These are phyloP conservation scores for Papiliotrema terrestris DNA, from an alignment of 1,284 basidiomycete species.

Conservation along the genomic window DNA sequence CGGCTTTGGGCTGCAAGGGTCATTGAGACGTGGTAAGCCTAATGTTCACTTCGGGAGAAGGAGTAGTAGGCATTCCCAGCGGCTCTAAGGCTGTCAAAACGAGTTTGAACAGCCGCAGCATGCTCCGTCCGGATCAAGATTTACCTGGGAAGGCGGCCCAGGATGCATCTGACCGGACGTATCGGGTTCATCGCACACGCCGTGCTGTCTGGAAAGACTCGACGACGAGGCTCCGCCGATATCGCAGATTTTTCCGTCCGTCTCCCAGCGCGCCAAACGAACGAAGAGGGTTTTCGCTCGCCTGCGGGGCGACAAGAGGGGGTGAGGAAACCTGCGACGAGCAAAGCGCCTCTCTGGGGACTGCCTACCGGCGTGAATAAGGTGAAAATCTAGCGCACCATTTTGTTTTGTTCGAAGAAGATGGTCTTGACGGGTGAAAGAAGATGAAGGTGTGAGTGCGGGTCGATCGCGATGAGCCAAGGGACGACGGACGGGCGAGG, in stretches of 20 bases:
- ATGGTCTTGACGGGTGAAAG: slow-evolving; percentile 19
- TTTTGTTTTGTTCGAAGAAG: slow-evolving; percentile 23
- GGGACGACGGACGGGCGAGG: slow-evolving; percentile 3
- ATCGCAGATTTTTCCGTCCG: too few species aligned
- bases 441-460: slow-evolving; percentile 1
- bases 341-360: slow-evolving; percentile 10
- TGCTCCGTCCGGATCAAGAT: neutral
- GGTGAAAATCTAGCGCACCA: slow-evolving; percentile 22
- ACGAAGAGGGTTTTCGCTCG: neutral
- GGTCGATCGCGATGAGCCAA: slow-evolving; percentile 1
- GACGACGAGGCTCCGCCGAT: too few species aligned
- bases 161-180: too few species aligned
- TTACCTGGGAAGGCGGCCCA: too few species aligned
- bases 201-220: too few species aligned
- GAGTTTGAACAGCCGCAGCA: neutral
- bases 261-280: too few species aligned
- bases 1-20: slow-evolving; percentile 49
- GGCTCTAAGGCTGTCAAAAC: slow-evolving; percentile 23
- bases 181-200: too few species aligned
- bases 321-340: neutral
- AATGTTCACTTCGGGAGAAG: neutral
- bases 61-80: slow-evolving; percentile 17
- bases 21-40: slow-evolving; percentile 48
- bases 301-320: too few species aligned
- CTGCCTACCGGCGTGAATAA: neutral